phyloP scores from a whole-genome alignment of 2,329 filamentous ascomycete genomes.

The Penicillium sp. region DNA sequence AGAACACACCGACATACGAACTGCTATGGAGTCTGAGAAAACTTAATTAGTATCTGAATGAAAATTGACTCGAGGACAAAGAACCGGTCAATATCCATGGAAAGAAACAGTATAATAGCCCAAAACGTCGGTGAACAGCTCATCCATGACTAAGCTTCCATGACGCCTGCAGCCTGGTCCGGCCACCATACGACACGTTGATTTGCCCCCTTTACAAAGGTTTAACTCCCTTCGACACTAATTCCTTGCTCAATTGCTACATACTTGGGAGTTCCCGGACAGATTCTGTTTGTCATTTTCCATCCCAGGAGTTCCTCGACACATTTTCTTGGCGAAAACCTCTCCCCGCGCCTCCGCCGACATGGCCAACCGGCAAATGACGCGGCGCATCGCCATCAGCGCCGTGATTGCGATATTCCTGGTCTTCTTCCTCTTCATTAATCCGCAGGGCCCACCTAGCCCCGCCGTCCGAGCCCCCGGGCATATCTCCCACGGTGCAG shows the following conservation, averaged over 20 bases:
- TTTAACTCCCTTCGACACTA: neutral
- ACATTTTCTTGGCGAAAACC: conserved; percentile 9
- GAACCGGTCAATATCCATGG: neutral
- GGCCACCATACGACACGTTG: conserved; percentile 10
- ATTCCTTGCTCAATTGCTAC: conserved; percentile 1
- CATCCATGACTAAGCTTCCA: conserved; percentile 22
- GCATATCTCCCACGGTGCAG: conserved; percentile 40
- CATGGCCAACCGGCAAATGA: conserved; percentile 45
- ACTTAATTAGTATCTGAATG: neutral
- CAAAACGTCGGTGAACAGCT: neutral
- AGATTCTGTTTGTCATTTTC: neutral
- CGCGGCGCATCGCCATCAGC: conserved; percentile 43
- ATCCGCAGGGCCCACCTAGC: conserved; percentile 42
- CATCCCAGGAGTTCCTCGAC: neutral
- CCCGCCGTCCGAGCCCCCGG: conserved; percentile 47
- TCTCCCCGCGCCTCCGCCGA: conserved; percentile 1
- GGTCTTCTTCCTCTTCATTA: conserved; percentile 44
- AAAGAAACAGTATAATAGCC: neutral
- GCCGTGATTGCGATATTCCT: conserved; percentile 38
- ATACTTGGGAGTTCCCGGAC: neutral
- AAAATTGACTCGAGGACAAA: neutral
- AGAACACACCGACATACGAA: neutral
- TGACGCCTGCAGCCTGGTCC: neutral
- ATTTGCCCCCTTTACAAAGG: neutral
- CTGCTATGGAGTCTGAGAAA: neutral